Evolutionary conservation across 208 protist genomes (phyloP).

Genomic region (Novymonas esmeraldas): DNA sequence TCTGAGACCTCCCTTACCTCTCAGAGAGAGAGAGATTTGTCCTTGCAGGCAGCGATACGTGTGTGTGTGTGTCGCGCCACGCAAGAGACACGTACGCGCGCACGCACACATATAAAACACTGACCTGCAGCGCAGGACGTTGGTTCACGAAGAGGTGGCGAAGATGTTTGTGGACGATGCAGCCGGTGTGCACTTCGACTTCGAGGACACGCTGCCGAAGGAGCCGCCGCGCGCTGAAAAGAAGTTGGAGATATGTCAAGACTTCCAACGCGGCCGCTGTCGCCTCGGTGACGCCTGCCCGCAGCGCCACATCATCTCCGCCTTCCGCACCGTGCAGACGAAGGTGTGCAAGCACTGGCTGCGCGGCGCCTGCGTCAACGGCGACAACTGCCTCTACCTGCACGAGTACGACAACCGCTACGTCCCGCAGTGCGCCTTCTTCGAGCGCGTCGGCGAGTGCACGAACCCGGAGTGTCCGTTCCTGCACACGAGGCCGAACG

Average conservation of each 20-base stretch:
- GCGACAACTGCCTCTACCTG: slow-evolving; percentile 95
- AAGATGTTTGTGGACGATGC: slow-evolving; percentile 77
- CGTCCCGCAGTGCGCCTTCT: slow-evolving; percentile 97
- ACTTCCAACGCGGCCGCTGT: slow-evolving; percentile 96
- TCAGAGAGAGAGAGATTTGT: too few species aligned
- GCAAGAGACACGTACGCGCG: neutral
- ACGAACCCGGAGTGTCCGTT: slow-evolving; percentile 97
- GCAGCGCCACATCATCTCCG: slow-evolving; percentile 91
- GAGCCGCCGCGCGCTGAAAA: slow-evolving; percentile 84
- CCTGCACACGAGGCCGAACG: slow-evolving; percentile 86
- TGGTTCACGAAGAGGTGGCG: too few species aligned
- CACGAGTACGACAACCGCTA: slow-evolving; percentile 96
- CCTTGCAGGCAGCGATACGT: neutral
- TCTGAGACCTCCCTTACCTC: too few species aligned
- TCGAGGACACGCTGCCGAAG: slow-evolving; percentile 73
- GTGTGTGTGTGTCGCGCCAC: neutral
- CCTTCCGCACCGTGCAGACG: slow-evolving; percentile 60
- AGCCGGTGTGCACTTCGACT: slow-evolving; percentile 61
- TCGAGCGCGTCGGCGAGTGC: slow-evolving; percentile 95
- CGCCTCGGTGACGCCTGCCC: slow-evolving; percentile 92
- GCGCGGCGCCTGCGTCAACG: slow-evolving; percentile 96
- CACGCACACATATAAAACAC: too few species aligned
- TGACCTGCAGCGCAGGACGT: too few species aligned
- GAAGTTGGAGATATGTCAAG: slow-evolving; percentile 88
- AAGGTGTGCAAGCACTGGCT: slow-evolving; percentile 98